These are phyloP conservation scores for Clavariopsis aquatica DNA, from an alignment of 495 filamentous ascomycete species.

Conservation along the genomic window DNA sequence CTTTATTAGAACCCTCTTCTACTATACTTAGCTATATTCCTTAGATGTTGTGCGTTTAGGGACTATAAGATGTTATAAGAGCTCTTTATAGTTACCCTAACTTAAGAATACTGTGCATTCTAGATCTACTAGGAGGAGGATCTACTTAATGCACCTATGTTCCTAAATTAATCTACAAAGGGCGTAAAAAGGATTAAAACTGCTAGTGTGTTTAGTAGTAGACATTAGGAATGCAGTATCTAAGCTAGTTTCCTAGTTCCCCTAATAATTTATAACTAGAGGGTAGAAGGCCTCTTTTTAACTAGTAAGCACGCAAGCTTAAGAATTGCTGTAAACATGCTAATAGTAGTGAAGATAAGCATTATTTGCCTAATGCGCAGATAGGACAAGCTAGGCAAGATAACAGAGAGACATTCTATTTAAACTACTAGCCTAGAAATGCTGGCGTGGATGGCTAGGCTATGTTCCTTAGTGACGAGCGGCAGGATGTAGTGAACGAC, in stretches of 20 bases:
- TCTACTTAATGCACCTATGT: slow-evolving; percentile 2
- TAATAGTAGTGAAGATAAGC: slow-evolving; percentile 2
- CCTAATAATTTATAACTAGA: too few species aligned
- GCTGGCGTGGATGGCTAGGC: neutral
- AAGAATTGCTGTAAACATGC: neutral
- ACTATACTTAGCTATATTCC: slow-evolving; percentile 4
- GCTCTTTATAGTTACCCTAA: slow-evolving; percentile 6
- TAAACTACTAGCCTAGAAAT: slow-evolving; percentile 3
- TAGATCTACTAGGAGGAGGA: slow-evolving; percentile 12
- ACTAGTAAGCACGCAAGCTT: too few species aligned
- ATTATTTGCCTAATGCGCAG: neutral
- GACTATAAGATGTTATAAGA: slow-evolving; percentile 12
- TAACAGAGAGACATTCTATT: neutral
- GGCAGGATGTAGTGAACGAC: neutral
- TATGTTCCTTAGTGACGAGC: slow-evolving; percentile 1
- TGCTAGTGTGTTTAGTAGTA: slow-evolving; percentile 5
- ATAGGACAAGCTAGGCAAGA: slow-evolving; percentile 4
- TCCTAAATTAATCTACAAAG: slow-evolving; percentile 10
- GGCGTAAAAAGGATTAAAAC: slow-evolving; percentile 13
- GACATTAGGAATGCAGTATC: neutral
- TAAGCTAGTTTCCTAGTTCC: too few species aligned
- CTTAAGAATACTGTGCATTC: slow-evolving; percentile 7
- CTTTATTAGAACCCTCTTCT: slow-evolving; percentile 16
- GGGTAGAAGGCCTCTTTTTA: too few species aligned
- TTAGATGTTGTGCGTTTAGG: slow-evolving; percentile 1